A percentile compares a stretch with the other conserved stretches of the same genome.
Conservation (phyloP, 352 stramenopile genomes). For the Peronospora tabacina region DNA sequence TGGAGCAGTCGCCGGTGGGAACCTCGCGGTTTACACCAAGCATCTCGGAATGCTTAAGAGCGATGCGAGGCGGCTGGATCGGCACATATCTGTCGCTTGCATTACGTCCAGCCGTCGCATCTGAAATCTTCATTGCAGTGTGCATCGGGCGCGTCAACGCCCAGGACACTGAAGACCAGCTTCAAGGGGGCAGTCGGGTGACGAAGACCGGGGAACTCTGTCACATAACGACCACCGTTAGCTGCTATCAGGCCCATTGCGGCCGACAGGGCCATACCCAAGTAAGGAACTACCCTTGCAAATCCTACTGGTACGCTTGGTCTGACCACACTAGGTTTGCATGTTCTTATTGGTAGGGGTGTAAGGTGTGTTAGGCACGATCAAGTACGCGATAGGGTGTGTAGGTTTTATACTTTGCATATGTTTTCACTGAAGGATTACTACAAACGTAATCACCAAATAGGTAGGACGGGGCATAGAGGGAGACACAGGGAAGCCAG, state of each 20-base stretch:
- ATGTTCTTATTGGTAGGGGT: too few species aligned
- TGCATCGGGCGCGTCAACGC: conserved; percentile 3
- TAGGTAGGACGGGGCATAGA: too few species aligned
- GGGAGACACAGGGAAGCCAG: too few species aligned
- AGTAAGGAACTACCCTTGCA: not conserved
- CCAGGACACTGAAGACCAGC: not conserved
- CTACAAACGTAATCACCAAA: too few species aligned
- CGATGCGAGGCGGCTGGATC: conserved; percentile 5
- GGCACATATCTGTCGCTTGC: not conserved
- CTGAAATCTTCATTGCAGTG: conserved; percentile 6
- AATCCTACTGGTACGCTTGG: too few species aligned
- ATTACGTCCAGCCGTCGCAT: conserved; percentile 10
- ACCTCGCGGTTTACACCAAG: not conserved
- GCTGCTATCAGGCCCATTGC: not conserved
- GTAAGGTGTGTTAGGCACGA: too few species aligned
- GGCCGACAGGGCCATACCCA: not conserved
- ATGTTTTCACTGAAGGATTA: too few species aligned
- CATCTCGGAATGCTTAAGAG: conserved; percentile 6
- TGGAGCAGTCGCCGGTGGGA: conserved; percentile 1
- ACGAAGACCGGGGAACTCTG: conserved; percentile 10
- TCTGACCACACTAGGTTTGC: too few species aligned
- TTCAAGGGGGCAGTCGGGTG: conserved; percentile 5
- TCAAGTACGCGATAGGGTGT: too few species aligned
- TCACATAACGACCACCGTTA: conserved; percentile 4
- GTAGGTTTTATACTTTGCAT: too few species aligned